Percentiles rank a stretch among this genome's conserved stretches.
Evolutionary conservation across 163 green algal species (phyloP).

Genomic region (Picocystis sp.): DNA sequence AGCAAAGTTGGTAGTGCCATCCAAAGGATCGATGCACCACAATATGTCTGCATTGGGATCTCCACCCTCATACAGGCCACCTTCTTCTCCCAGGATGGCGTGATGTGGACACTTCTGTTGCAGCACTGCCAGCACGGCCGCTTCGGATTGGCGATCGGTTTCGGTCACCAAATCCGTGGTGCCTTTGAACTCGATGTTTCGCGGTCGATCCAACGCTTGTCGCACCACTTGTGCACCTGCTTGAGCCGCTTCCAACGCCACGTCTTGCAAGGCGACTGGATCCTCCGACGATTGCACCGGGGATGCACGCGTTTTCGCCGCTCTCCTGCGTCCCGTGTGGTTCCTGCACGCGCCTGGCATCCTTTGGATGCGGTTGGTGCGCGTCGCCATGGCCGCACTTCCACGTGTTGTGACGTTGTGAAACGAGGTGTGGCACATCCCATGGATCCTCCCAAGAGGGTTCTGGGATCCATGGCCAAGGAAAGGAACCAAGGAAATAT

Average conservation of each 20-base stretch:
- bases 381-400: too few species aligned
- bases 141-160: conserved; percentile 55
- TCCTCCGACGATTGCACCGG: too few species aligned
- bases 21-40: conserved; percentile 72
- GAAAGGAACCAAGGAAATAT: too few species aligned
- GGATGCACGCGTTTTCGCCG: too few species aligned
- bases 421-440: too few species aligned
- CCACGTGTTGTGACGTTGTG: too few species aligned
- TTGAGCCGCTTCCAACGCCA: conserved; percentile 1
- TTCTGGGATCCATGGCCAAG: too few species aligned
- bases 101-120: conserved; percentile 33
- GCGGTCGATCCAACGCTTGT: conserved; percentile 41
- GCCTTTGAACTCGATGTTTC: conserved; percentile 49
- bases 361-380: too few species aligned
- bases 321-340: too few species aligned
- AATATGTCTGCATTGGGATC: conserved; percentile 46
- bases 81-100: conserved; percentile 73
- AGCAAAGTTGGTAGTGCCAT: conserved; percentile 87
- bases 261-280: neutral
- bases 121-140: conserved; percentile 30
- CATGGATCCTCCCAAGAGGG: too few species aligned
- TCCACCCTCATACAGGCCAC: conserved; percentile 37
- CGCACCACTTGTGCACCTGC: conserved; percentile 26
- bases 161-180: conserved; percentile 58
- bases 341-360: too few species aligned